These are phyloP conservation scores for Hordeum marinum DNA, from an alignment of 176 grass and related monocot species.

Conservation along the genomic window DNA sequence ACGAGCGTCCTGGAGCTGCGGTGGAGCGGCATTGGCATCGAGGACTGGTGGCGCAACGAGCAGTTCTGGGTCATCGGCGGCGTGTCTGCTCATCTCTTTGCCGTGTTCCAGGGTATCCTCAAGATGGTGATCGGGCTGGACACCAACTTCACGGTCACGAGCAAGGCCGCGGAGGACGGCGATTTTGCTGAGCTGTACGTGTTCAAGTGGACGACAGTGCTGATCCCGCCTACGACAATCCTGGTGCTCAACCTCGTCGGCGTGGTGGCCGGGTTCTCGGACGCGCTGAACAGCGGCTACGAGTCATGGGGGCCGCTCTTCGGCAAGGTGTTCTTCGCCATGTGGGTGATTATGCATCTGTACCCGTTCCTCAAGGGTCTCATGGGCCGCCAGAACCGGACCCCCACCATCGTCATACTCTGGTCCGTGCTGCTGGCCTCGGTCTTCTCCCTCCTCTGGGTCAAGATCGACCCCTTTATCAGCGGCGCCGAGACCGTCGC, in stretches of 20 bases:
- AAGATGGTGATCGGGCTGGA: conserved; percentile 90
- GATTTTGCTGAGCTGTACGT: conserved; percentile 84
- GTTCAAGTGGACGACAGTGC: conserved; percentile 97
- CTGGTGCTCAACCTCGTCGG: conserved; percentile 88
- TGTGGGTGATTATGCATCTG: conserved; percentile 98
- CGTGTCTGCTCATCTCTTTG: conserved; percentile 88
- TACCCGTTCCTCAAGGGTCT: conserved; percentile 98
- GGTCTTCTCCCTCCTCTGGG: conserved; percentile 94
- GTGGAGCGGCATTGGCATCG: conserved; percentile 90
- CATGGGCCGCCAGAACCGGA: conserved; percentile 95
- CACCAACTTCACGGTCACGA: conserved; percentile 94
- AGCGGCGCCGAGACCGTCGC: conserved; percentile 35
- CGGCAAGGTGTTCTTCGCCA: conserved; percentile 92
- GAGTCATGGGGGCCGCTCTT: conserved; percentile 96
- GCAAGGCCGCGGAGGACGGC: conserved; percentile 64
- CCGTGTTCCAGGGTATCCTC: conserved; percentile 94
- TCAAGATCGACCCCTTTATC: conserved; percentile 90
- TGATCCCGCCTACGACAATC: conserved; percentile 88
- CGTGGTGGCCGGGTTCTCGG: conserved; percentile 82
- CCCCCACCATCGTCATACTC: conserved; percentile 86
- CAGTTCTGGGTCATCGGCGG: conserved; percentile 98
- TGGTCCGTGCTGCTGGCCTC: conserved; percentile 92
- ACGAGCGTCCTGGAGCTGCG: conserved; percentile 87
- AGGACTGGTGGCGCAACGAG: conserved; percentile 98
- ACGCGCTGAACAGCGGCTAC: conserved; percentile 89